Evolutionary conservation across 2,329 filamentous ascomycete species (phyloP).

Genomic region (Alternaria hordeiaustralica): DNA sequence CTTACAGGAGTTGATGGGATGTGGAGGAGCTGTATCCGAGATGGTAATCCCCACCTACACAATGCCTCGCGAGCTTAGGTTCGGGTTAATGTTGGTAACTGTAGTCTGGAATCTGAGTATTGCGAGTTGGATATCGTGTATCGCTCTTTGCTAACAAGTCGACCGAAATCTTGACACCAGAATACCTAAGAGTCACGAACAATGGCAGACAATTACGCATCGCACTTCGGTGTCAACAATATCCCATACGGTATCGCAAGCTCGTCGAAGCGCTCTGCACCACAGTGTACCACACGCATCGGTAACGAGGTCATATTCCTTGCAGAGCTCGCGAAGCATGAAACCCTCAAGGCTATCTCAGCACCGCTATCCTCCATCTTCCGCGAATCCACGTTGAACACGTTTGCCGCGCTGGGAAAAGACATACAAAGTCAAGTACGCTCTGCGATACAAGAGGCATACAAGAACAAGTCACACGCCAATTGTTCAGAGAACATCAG

Average conservation of each 20-base stretch:
- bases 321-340: constrained; percentile 47
- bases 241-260: constrained; percentile 42
- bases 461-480: constrained; percentile 29
- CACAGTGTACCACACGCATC: constrained; percentile 59
- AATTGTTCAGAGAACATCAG: constrained; percentile 41
- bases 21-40: constrained; percentile 19
- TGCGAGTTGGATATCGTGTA: background rate
- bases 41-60: background rate
- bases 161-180: background rate
- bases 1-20: constrained; percentile 8
- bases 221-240: constrained; percentile 41
- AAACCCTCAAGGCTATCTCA: constrained; percentile 34
- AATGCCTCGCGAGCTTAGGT: background rate
- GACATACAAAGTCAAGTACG: constrained; percentile 50
- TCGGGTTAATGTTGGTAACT: background rate
- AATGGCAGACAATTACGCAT: constrained; percentile 31
- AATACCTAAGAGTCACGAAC: background rate
- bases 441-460: constrained; percentile 47
- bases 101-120: background rate
- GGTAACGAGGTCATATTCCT: constrained; percentile 62
- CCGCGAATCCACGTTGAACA: constrained; percentile 52
- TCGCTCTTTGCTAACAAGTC: background rate
- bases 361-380: constrained; percentile 35
- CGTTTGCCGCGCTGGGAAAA: constrained; percentile 57
- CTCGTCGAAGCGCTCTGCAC: constrained; percentile 30